These are phyloP conservation scores for cucumber (Cucumis sativus) DNA, from an alignment of 306 rosid genomes.

Conservation along the genomic window DNA sequence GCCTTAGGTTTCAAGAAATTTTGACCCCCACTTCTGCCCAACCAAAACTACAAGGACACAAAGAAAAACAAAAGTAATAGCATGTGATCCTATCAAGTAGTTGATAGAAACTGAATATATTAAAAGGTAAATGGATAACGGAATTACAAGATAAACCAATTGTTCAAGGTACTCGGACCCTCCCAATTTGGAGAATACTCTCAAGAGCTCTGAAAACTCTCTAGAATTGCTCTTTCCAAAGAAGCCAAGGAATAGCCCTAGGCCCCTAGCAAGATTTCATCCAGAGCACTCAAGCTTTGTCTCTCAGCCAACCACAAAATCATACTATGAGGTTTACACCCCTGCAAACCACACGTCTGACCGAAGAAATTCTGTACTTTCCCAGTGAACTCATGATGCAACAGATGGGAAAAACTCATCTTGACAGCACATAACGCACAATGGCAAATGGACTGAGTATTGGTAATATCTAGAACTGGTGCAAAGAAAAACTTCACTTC, in stretches of 20 bases:
- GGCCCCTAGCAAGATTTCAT: background rate
- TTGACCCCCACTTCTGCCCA: background rate
- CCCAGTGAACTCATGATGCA: background rate
- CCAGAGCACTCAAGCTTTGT: background rate
- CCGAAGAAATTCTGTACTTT: background rate
- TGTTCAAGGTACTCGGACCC: no score
- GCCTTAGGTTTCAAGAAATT: background rate
- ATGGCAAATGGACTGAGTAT: background rate
- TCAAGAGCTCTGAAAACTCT: background rate
- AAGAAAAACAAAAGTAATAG: background rate
- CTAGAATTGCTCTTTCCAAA: background rate
- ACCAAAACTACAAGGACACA: background rate
- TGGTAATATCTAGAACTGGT: background rate
- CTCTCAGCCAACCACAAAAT: background rate
- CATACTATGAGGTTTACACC: background rate
- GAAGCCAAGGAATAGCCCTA: background rate
- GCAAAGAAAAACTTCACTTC: background rate
- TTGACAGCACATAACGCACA: background rate
- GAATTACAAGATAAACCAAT: no score
- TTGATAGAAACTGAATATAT: no score
- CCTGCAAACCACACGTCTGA: background rate
- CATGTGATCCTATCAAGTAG: background rate
- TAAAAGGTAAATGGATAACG: no score
- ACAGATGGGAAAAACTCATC: background rate
- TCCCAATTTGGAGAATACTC: no score